Conservation (phyloP, 495 filamentous ascomycete species). For the Delitschia confertaspora region DNA sequence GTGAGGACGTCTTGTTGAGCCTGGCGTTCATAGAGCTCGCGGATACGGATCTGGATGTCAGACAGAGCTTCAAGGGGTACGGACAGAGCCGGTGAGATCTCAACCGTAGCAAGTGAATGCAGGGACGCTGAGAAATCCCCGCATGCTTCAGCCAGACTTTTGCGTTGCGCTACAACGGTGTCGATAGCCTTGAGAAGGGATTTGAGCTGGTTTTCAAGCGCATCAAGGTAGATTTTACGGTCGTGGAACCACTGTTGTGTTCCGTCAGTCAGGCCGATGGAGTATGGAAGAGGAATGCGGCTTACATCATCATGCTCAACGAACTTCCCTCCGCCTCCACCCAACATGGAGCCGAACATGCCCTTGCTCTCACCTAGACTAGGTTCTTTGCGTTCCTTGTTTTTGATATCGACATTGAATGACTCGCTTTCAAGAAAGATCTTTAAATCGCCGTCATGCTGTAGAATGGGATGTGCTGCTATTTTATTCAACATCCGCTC, state of each 20-base stretch:
- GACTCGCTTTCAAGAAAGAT: conserved; percentile 92
- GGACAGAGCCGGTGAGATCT: conserved; percentile 80
- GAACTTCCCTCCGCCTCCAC: conserved; percentile 69
- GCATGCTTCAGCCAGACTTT: conserved; percentile 84
- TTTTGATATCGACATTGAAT: conserved; percentile 93
- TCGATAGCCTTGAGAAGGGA: conserved; percentile 89
- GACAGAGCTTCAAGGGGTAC: conserved; percentile 81
- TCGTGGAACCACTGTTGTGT: conserved; percentile 99
- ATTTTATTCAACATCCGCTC: conserved; percentile 97
- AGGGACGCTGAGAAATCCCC: conserved; percentile 86
- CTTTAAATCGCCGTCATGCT: conserved; percentile 89
- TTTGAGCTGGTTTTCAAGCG: conserved; percentile 89
- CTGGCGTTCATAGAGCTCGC: conserved; percentile 91
- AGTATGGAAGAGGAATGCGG: conserved; percentile 12
- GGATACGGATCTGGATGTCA: conserved; percentile 84
- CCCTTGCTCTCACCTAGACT: conserved; percentile 84
- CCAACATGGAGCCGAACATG: conserved; percentile 72
- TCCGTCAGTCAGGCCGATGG: conserved; percentile 2
- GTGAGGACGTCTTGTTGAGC: conserved; percentile 96
- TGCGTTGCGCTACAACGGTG: conserved; percentile 79
- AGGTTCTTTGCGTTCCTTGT: conserved; percentile 88
- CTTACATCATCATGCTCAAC: conserved; percentile 94
- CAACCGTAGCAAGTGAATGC: conserved; percentile 80
- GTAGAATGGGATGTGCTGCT: conserved; percentile 78
- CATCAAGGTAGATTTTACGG: conserved; percentile 85